phyloP scores from a whole-genome alignment of 1,284 basidiomycete species.

The Meira nashicola region DNA sequence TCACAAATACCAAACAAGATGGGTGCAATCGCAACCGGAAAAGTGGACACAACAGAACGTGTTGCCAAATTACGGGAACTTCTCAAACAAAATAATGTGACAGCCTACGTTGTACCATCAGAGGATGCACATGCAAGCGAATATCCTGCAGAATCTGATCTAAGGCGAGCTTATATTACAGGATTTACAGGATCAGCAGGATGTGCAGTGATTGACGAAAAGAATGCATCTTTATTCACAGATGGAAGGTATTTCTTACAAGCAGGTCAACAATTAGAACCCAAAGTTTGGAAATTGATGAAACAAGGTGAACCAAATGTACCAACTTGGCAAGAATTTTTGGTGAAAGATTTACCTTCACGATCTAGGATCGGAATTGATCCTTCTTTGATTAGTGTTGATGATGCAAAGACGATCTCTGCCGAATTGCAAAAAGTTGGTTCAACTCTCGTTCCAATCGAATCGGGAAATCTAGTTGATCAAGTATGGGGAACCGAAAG shows the following conservation, averaged over 20 bases:
- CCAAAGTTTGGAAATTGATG: conserved; percentile 82
- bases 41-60: conserved; percentile 39
- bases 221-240: conserved; percentile 63
- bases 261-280: conserved; percentile 80
- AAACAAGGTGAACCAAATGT: conserved; percentile 72
- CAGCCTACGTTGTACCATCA: conserved; percentile 52
- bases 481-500: conserved; percentile 68
- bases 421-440: conserved; percentile 25
- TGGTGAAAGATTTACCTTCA: conserved; percentile 28
- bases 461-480: conserved; percentile 72
- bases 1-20: conserved; percentile 16
- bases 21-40: conserved; percentile 45
- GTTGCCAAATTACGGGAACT: conserved; percentile 35
- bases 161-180: conserved; percentile 78
- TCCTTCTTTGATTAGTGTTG: conserved; percentile 40
- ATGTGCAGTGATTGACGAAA: conserved; percentile 66
- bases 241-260: conserved; percentile 93
- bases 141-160: conserved; percentile 63
- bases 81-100: conserved; percentile 33
- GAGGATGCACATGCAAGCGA: conserved; percentile 73
- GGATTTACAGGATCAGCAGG: conserved; percentile 83
- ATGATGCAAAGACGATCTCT: conserved; percentile 46
- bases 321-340: conserved; percentile 67
- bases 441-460: conserved; percentile 49
- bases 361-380: conserved; percentile 44